phyloP scores from a whole-genome alignment of 306 rosid genomes.

The Citrullus mucosospermus region DNA sequence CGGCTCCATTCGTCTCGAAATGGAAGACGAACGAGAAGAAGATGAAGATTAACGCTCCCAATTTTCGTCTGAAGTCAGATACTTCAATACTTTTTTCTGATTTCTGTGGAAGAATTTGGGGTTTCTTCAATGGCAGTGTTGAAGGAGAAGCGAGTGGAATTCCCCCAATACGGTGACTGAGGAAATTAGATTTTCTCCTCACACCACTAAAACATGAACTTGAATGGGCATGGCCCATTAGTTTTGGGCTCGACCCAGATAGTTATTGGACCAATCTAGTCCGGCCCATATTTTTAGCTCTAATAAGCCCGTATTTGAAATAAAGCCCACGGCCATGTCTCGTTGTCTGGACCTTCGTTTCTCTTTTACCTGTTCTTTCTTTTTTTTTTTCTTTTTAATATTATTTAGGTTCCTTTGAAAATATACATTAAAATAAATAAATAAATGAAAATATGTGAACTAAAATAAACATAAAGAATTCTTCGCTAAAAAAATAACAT shows the following conservation, averaged over 20 bases:
- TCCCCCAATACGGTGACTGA: neutral
- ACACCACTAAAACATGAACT: neutral
- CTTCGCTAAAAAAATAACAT: too few relatives aligned
- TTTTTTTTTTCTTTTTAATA: too few relatives aligned
- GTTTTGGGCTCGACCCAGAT: neutral
- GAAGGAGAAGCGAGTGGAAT: neutral
- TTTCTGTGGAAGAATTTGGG: neutral
- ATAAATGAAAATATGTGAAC: too few relatives aligned
- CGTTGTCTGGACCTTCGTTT: too few relatives aligned
- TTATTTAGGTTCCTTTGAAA: too few relatives aligned
- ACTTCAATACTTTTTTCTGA: neutral
- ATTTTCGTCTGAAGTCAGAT: neutral
- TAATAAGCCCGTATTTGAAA: neutral
- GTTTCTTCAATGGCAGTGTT: neutral
- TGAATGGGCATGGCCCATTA: neutral
- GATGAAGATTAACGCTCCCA: neutral
- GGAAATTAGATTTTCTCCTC: neutral
- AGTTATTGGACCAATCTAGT: neutral
- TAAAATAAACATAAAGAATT: too few relatives aligned
- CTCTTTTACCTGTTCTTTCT: too few relatives aligned
- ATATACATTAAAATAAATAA: too few relatives aligned
- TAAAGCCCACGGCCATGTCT: neutral
- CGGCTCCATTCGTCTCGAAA: constrained; percentile 30
- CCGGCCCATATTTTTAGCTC: neutral
- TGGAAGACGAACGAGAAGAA: neutral